A percentile compares a stretch with the other conserved stretches of the same genome.
Conservation (phyloP, 208 protist species). For the Tetramitus jugosus region DNA sequence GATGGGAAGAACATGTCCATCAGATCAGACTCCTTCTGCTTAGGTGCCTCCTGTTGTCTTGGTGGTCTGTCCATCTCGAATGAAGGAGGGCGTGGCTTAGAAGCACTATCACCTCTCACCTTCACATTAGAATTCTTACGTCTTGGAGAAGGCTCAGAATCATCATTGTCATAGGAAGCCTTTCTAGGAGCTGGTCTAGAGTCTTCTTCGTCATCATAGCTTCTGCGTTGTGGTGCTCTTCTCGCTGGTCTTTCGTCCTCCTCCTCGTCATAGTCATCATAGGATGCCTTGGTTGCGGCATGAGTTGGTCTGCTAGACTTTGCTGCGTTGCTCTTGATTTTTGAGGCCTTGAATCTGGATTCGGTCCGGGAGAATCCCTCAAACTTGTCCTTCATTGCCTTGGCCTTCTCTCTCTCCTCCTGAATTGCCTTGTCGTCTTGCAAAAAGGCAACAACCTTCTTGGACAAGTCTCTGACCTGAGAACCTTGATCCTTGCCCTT, state of each 20-base stretch:
- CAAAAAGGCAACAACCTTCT: slow-evolving; percentile 4
- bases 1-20: neutral
- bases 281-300: neutral
- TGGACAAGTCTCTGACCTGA: neutral
- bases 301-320: neutral
- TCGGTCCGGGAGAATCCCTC: slow-evolving; percentile 10
- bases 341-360: neutral
- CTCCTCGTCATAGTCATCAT: neutral
- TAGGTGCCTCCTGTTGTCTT: neutral
- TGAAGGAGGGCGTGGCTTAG: neutral
- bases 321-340: neutral
- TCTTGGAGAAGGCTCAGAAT: neutral
- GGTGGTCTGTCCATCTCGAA: neutral
- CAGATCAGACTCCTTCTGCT: too few species aligned
- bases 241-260: neutral
- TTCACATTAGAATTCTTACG: neutral
- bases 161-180: neutral
- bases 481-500: slow-evolving; percentile 8
- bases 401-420: slow-evolving; percentile 14
- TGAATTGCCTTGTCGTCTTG: neutral
- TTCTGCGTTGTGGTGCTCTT: neutral
- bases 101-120: too few species aligned
- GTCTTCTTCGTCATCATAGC: neutral
- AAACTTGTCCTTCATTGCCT: neutral
- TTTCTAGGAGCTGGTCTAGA: neutral